Conservation (phyloP, 2,329 filamentous ascomycete genomes). For the Trichoderma cornu-damae region DNA sequence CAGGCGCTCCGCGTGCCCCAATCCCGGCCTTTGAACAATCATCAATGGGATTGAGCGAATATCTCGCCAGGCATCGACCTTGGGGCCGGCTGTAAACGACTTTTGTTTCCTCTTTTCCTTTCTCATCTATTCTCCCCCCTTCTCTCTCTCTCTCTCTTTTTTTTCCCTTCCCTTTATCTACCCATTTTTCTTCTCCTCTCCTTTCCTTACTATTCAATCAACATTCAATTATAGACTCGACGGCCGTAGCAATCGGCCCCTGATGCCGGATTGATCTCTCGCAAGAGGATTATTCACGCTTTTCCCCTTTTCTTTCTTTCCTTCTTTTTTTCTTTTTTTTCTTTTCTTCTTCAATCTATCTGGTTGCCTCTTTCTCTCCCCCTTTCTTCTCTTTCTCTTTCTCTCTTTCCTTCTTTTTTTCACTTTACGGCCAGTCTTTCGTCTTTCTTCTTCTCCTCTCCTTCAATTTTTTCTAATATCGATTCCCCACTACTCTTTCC, state of each 20-base stretch:
- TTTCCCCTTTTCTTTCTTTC: neutral
- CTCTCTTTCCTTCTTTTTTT: neutral
- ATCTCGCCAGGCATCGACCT: neutral
- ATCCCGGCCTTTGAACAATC: conserved; percentile 24
- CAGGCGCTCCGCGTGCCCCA: conserved; percentile 29
- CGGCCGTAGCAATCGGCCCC: neutral
- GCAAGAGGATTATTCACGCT: conserved; percentile 4
- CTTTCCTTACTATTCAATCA: neutral
- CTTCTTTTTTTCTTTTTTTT: neutral
- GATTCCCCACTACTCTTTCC: neutral
- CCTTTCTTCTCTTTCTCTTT: neutral
- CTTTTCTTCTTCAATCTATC: neutral
- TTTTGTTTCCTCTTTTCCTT: neutral
- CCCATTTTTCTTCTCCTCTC: neutral
- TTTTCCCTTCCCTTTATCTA: conserved; percentile 12
- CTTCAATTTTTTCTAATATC: neutral
- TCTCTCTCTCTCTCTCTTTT: conserved; percentile 3
- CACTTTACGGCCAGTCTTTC: too few relatives aligned
- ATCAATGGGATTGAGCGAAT: neutral
- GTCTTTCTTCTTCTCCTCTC: neutral
- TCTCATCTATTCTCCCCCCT: neutral
- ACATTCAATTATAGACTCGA: conserved; percentile 4
- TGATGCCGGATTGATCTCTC: neutral
- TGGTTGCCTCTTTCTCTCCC: neutral
- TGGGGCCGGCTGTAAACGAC: neutral